phyloP scores from a whole-genome alignment of 2,329 filamentous ascomycete genomes.

The Fusarium palustre region DNA sequence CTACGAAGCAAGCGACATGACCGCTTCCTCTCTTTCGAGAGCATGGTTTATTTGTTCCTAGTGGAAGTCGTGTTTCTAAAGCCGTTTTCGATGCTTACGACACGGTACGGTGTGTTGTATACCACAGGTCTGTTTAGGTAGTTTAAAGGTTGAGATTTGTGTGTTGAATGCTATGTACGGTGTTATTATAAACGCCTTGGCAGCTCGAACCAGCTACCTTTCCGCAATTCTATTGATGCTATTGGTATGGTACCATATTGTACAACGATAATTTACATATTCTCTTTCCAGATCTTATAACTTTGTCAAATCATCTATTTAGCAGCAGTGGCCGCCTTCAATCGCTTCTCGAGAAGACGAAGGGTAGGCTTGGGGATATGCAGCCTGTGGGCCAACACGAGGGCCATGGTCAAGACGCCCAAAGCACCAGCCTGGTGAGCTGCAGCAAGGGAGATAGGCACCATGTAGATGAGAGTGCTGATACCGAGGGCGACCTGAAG shows the following conservation, averaged over 20 bases:
- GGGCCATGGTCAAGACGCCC: constrained; percentile 82
- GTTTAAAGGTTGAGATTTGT: neutral
- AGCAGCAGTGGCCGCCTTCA: constrained; percentile 51
- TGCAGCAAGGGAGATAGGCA: constrained; percentile 87
- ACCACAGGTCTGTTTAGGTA: neutral
- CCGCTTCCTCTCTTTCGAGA: constrained; percentile 13
- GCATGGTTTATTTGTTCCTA: constrained; percentile 29
- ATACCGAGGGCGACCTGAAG: constrained; percentile 90
- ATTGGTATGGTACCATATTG: constrained; percentile 40
- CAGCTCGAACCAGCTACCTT: constrained; percentile 20
- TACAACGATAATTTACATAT: constrained; percentile 45
- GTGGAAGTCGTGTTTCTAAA: too few species aligned
- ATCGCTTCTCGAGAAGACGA: constrained; percentile 66
- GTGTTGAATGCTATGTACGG: neutral
- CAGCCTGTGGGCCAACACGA: constrained; percentile 82
- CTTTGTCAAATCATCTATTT: constrained; percentile 32
- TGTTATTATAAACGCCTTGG: neutral
- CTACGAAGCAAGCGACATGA: neutral
- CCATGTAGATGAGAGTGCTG: constrained; percentile 90
- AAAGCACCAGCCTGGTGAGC: constrained; percentile 93
- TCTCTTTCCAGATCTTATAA: constrained; percentile 24
- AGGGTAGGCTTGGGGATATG: constrained; percentile 77
- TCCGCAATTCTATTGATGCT: constrained; percentile 32
- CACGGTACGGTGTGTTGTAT: too few species aligned
- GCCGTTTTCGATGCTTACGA: too few species aligned